Evolutionary conservation across 345 rosid species (phyloP), one percentile per base, ranked within the genome.

Genomic region (Brassica cretica): DNA sequence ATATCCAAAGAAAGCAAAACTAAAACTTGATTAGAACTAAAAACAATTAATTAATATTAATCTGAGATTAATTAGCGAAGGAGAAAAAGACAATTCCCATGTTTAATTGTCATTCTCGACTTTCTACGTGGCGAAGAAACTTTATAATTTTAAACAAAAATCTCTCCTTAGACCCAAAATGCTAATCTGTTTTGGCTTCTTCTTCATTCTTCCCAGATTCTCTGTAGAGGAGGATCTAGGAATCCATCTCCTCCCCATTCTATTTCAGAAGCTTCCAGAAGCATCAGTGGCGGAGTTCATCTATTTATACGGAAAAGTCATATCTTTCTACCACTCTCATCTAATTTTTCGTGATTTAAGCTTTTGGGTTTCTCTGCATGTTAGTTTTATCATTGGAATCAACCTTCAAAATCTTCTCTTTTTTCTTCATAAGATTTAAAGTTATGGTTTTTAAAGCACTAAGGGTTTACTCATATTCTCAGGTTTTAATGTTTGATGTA

Each of bases 201-300:
- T 60, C 76, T 44, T 60, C 53, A 19, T 19, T 19, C 58, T 63
- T 78, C 74, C 70, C 66, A 74, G 78, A 69, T 79, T 80, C 68
- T 74, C 75, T 70, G 51, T 64, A 19, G 9, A 9, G 49, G 49
- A 41, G 18, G 78, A 8, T 64, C 74, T 66, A 80, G 64, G 68
- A 55, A 55, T 70, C 62, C 37, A 29, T 25, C 35, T 63, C 51
- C 3, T 69, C 66, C 33, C 33, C 39, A 33, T 9, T 33, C 39
- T 33, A 8, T 68, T 68, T 74, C 27, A 8, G 64, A 68, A 39
- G 77, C 79, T 82, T 64, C 85, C 73, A 80, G 73, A 76, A 69
- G 44, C 76, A 69, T 51, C 83, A 80, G 90, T 92, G 97, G 93
- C 92, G 6, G 92, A 87, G 64, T 89, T 79, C 70, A 77, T 90